A percentile compares a stretch with the other conserved stretches of the same genome.
Evolutionary conservation across 2,329 filamentous ascomycete species (phyloP).

Genomic region (Fusarium nelsonii): DNA sequence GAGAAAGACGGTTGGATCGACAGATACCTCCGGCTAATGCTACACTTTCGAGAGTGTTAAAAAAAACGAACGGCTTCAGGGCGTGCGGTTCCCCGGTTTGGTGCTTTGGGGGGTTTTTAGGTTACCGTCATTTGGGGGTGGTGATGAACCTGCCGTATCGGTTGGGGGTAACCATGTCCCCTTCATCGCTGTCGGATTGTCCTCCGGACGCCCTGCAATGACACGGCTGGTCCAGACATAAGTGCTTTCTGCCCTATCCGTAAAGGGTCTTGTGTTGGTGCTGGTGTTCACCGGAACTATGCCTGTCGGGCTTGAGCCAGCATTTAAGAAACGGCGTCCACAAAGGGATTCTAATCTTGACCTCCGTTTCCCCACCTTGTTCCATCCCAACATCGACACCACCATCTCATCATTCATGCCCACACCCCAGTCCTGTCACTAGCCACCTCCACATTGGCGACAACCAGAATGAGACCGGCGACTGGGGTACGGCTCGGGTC

Average conservation of each 20-base stretch:
- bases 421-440: slow-evolving; percentile 48
- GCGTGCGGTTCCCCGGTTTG: slow-evolving; percentile 44
- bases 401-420: slow-evolving; percentile 49
- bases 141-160: slow-evolving; percentile 17
- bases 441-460: slow-evolving; percentile 51
- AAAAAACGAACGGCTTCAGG: slow-evolving; percentile 37
- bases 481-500: slow-evolving; percentile 48
- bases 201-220: slow-evolving; percentile 41
- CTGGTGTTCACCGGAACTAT: slow-evolving; percentile 21
- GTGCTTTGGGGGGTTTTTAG: slow-evolving; percentile 40
- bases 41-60: background rate
- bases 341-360: slow-evolving; percentile 42
- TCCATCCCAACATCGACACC: slow-evolving; percentile 49
- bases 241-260: slow-evolving; percentile 14
- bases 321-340: slow-evolving; percentile 41
- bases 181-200: slow-evolving; percentile 24
- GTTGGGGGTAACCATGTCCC: slow-evolving; percentile 40
- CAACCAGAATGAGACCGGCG: slow-evolving; percentile 48
- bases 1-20: slow-evolving; percentile 39
- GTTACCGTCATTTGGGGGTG: slow-evolving; percentile 40
- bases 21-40: slow-evolving; percentile 37
- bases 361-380: slow-evolving; percentile 46
- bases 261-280: slow-evolving; percentile 25
- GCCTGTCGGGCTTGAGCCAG: slow-evolving; percentile 33
- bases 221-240: slow-evolving; percentile 33